Percentiles rank a stretch among this genome's conserved stretches.
Evolutionary conservation across 441 rosid species (phyloP).

Genomic region (Populus hybrid): DNA sequence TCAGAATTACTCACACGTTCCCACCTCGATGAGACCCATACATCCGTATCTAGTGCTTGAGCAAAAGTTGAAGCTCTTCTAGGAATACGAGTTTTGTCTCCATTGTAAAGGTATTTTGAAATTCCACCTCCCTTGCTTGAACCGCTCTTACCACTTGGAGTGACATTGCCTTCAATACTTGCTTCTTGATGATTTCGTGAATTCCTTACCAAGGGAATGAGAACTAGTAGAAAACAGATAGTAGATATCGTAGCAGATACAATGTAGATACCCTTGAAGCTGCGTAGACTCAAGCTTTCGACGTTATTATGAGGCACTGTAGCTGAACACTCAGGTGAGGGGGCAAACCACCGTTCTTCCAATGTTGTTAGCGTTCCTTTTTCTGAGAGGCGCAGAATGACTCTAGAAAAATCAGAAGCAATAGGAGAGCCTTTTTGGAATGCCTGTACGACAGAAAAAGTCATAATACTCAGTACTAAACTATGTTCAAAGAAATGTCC

Average conservation of each 20-base stretch:
- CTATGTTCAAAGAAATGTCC: not conserved
- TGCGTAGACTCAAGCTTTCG: slow-evolving; percentile 9
- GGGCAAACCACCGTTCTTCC: slow-evolving; percentile 27
- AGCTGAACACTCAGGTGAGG: slow-evolving; percentile 9
- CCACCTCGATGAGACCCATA: not conserved
- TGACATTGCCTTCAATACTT: not conserved
- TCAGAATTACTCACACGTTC: not conserved
- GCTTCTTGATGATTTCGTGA: not conserved
- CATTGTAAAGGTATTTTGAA: not conserved
- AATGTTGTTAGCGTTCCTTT: slow-evolving; percentile 24
- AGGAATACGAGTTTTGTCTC: not conserved
- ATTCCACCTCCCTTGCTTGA: slow-evolving; percentile 8
- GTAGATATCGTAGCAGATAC: slow-evolving; percentile 29
- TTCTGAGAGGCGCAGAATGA: slow-evolving; percentile 31
- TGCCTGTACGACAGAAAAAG: slow-evolving; percentile 16
- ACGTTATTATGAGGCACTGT: no score
- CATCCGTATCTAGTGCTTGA: not conserved
- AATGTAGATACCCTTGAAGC: slow-evolving; percentile 12
- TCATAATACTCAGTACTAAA: not conserved
- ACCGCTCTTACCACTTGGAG: not conserved
- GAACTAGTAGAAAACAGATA: slow-evolving; percentile 27
- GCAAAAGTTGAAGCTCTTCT: not conserved
- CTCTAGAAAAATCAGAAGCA: slow-evolving; percentile 33
- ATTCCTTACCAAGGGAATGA: slow-evolving; percentile 9
- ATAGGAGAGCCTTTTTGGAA: slow-evolving; percentile 41